phyloP scores from a whole-genome alignment of 1,139 yeast species.

The Scheffersomyces segobiensis region DNA sequence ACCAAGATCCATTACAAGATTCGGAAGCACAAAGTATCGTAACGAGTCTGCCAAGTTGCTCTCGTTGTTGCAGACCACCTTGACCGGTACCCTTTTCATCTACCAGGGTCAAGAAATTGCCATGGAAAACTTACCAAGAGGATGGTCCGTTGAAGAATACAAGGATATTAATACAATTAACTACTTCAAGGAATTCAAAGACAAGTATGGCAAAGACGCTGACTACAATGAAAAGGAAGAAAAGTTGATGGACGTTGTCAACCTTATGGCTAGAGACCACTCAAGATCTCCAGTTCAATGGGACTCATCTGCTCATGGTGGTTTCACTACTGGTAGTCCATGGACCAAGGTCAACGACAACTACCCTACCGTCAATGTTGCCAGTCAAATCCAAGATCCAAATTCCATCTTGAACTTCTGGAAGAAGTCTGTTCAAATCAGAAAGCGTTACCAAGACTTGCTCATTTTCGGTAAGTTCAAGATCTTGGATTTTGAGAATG shows the following conservation, averaged over 20 bases:
- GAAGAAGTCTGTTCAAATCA: conserved; percentile 39
- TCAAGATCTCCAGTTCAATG: conserved; percentile 64
- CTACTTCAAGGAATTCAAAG: conserved; percentile 38
- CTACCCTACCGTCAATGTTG: conserved; percentile 51
- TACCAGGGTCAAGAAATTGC: conserved; percentile 67
- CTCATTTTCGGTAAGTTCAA: conserved; percentile 51
- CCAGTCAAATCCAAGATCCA: conserved; percentile 46
- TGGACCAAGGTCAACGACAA: conserved; percentile 59
- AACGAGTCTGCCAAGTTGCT: conserved; percentile 48
- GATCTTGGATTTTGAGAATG: conserved; percentile 39
- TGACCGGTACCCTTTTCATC: conserved; percentile 57
- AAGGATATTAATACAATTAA: conserved; percentile 50
- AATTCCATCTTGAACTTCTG: conserved; percentile 50
- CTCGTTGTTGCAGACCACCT: conserved; percentile 44
- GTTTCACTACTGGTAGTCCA: conserved; percentile 51
- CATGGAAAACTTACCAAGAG: conserved; percentile 48
- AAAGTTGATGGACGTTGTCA: conserved; percentile 32
- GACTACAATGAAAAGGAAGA: conserved; percentile 26
- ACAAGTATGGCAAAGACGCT: conserved; percentile 29
- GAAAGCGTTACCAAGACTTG: conserved; percentile 47
- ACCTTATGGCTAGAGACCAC: conserved; percentile 50
- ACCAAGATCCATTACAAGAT: conserved; percentile 53
- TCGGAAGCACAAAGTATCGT: conserved; percentile 43
- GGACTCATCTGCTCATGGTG: conserved; percentile 46
- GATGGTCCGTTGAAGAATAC: conserved; percentile 53